Evolutionary conservation across 768 basidiomycete genomes (phyloP).

Genomic region (Rhizopogon vesiculosus): DNA sequence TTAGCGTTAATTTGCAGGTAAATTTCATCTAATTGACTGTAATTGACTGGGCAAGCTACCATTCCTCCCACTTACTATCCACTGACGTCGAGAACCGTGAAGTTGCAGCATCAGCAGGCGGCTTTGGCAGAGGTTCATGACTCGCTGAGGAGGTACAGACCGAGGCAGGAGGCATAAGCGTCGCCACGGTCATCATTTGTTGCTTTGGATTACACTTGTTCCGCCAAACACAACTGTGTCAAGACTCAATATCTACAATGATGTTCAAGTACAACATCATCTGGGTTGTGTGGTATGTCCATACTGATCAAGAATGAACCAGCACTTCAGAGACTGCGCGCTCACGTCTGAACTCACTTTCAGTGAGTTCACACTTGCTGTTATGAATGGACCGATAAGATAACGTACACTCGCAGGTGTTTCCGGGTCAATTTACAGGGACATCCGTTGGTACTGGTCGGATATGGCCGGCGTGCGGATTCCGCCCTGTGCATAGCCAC

Average conservation of each 20-base stretch:
- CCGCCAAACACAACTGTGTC: neutral
- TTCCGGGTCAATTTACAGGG: constrained; percentile 36
- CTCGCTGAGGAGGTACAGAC: constrained; percentile 32
- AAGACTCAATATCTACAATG: neutral
- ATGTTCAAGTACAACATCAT: neutral
- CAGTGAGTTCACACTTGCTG: constrained; percentile 7
- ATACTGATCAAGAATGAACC: neutral
- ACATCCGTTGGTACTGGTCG: constrained; percentile 33
- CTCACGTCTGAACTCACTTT: constrained; percentile 21
- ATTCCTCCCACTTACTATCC: no score
- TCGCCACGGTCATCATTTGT: constrained; percentile 34
- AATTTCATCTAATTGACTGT: no score
- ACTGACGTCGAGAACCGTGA: no score
- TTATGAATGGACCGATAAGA: neutral
- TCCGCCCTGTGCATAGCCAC: constrained; percentile 25
- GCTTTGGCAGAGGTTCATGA: no score
- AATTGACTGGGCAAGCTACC: no score
- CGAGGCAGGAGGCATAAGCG: constrained; percentile 31
- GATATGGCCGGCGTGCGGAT: constrained; percentile 32
- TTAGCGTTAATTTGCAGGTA: no score
- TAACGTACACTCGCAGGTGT: constrained; percentile 10
- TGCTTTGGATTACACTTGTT: constrained; percentile 35
- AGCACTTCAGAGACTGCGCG: constrained; percentile 21
- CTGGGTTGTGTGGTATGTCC: no score
- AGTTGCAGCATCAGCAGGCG: no score